Evolutionary conservation across 2,329 filamentous ascomycete species (phyloP).

Genomic region (Penicillium sp.): DNA sequence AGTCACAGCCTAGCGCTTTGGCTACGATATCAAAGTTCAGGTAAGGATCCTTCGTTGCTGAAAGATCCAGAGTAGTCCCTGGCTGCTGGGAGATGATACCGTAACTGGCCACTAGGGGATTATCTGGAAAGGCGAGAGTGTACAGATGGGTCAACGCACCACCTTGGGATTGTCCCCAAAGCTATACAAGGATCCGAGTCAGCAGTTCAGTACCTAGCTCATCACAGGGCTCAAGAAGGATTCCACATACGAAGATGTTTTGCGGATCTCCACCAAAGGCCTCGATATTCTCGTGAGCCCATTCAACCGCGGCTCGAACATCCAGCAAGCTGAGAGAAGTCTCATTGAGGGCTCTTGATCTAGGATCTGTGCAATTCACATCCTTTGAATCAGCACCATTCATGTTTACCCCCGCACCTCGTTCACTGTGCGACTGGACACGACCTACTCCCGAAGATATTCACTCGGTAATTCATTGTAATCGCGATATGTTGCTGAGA

Average conservation of each 20-base stretch:
- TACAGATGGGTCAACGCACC: constrained; percentile 20
- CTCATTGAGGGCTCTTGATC: constrained; percentile 19
- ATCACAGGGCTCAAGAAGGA: too few species aligned
- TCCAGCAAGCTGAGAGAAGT: constrained; percentile 16
- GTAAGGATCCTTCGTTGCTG: constrained; percentile 13
- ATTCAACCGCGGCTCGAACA: constrained; percentile 22
- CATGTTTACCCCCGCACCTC: too few species aligned
- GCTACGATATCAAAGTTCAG: constrained; percentile 28
- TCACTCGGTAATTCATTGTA: constrained; percentile 28
- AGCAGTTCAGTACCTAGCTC: background rate
- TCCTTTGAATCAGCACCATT: background rate
- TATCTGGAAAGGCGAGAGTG: constrained; percentile 21
- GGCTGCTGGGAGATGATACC: constrained; percentile 10
- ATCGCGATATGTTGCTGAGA: constrained; percentile 40
- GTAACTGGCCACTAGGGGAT: constrained; percentile 20
- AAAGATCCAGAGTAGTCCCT: constrained; percentile 3
- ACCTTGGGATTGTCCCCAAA: constrained; percentile 24
- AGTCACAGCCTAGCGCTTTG: constrained; percentile 22
- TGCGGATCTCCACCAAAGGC: constrained; percentile 32
- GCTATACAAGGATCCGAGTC: background rate
- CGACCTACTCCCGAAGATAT: constrained; percentile 19
- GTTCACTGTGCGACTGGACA: too few species aligned
- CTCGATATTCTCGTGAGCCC: constrained; percentile 29
- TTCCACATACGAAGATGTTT: constrained; percentile 19
- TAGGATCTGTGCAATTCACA: constrained; percentile 8